These are phyloP conservation scores for Aquilaria agallochum DNA, from an alignment of 441 rosid genomes.

Conservation along the genomic window DNA sequence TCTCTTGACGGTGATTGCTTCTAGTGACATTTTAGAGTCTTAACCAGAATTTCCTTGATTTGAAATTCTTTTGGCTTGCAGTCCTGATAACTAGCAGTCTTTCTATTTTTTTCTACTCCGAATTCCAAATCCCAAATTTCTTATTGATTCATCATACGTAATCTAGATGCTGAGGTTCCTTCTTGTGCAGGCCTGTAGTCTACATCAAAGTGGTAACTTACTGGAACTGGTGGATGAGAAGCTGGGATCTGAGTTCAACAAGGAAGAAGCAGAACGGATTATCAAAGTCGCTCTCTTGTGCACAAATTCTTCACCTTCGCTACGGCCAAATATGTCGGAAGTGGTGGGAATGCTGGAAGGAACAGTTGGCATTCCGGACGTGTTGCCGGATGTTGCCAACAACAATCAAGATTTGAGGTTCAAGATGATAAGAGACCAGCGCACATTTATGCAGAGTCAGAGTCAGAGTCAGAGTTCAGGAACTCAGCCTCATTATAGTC, in stretches of 20 bases:
- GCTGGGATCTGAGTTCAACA: conserved; percentile 35
- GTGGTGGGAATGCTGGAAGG: conserved; percentile 72
- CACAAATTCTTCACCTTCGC: conserved; percentile 44
- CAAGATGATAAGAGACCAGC: conserved; percentile 37
- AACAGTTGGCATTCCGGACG: conserved; percentile 26
- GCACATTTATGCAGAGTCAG: conserved; percentile 6
- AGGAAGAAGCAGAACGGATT: conserved; percentile 43
- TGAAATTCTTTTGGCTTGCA: no score
- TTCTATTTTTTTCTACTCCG: no score
- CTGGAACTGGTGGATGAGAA: conserved; percentile 48
- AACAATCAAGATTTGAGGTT: conserved; percentile 50
- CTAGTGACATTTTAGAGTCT: no score
- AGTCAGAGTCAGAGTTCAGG: neutral
- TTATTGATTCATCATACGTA: neutral
- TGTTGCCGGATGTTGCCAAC: conserved; percentile 23
- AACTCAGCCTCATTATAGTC: neutral
- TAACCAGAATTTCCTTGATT: no score
- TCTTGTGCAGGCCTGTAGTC: conserved; percentile 40
- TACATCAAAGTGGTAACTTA: conserved; percentile 36
- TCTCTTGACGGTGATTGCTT: no score
- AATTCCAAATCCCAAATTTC: no score
- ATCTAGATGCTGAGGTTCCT: neutral
- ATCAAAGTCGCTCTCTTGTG: conserved; percentile 57
- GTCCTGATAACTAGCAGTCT: no score
- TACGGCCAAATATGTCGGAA: conserved; percentile 67